phyloP scores from a whole-genome alignment of 768 basidiomycete genomes.

The Sarcodon sp. region DNA sequence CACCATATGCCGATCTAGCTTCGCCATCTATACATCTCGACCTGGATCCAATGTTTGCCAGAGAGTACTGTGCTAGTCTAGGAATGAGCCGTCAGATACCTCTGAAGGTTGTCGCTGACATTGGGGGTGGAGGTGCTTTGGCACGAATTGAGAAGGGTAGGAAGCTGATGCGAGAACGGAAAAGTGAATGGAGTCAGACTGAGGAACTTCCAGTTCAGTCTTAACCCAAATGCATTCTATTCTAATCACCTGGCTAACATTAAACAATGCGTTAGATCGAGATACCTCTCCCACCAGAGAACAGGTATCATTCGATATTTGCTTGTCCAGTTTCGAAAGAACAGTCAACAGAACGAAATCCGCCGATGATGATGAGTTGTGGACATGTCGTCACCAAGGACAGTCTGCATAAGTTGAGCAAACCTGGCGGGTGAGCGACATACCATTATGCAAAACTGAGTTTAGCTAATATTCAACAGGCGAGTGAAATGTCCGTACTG shows the following conservation, averaged over 20 bases:
- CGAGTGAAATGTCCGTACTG: constrained; percentile 97
- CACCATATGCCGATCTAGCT: constrained; percentile 67
- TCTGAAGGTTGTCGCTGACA: constrained; percentile 79
- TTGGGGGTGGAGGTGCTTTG: constrained; percentile 86
- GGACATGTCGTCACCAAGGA: constrained; percentile 94
- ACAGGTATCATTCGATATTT: constrained; percentile 94
- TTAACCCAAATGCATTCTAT: not conserved
- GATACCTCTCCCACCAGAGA: constrained; percentile 74
- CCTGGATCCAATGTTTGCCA: constrained; percentile 72
- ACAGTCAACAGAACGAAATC: constrained; percentile 85
- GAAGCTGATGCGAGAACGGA: constrained; percentile 84
- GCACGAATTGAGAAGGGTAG: constrained; percentile 90
- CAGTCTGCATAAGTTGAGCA: constrained; percentile 80
- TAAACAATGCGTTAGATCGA: constrained; percentile 78
- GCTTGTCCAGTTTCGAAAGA: constrained; percentile 98
- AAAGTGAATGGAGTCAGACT: constrained; percentile 85
- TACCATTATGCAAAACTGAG: constrained; percentile 2
- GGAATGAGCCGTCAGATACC: constrained; percentile 87
- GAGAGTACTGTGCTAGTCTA: constrained; percentile 78
- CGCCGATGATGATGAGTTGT: constrained; percentile 96
- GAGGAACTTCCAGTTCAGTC: constrained; percentile 76
- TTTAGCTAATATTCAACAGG: constrained; percentile 23
- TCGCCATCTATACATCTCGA: constrained; percentile 63
- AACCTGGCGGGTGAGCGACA: constrained; percentile 63
- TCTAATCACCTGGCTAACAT: constrained; percentile 1